Base-by-base conservation (phyloP, 2,329 filamentous ascomycete species). In the Ophiostoma quercus region DNA sequence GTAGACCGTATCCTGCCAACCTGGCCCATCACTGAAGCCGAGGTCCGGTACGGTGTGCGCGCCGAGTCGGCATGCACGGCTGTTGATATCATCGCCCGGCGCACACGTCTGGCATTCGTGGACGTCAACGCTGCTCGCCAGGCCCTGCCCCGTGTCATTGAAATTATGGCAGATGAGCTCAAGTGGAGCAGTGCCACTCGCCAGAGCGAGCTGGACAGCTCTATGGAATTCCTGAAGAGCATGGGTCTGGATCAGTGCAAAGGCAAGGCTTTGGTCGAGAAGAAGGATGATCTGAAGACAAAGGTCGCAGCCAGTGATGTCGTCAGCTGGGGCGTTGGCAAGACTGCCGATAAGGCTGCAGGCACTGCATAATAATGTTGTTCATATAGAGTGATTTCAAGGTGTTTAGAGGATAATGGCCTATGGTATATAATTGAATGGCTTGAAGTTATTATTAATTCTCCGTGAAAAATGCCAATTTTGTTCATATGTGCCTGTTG, bases 61-160 rank as follows among this genome's bases (percentile, higher is more conserved):
- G 90, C 96, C 79, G 94, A 97, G 81, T 96, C 96, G 76, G 94
- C 94, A 3, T 92, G 96, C 79, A 96, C 92, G 2, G 92, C 92
- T 1, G 90, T 94, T 19, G 94, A 97, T 77, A 90, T 97, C 14
- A 83, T 97, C 66, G 94, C 93, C 2, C 87, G 94, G 71, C 85
- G 94, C 72, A 97, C 91, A 57, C 85, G 94, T 70, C 81, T 97
- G 70, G 91, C 93, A 9, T 98, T 97, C 82, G 81, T 97, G 74
- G 97, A 97, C 77, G 93, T 93, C 5, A 92, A 97, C 79, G 94
- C 94, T 12, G 90, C 93, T 0, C 86, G 97, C 11, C 92, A 97
- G 80, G 90, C 92, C 1, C 84, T 97, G 65, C 94, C 94, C 5
- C 85, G 82, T 71, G 87, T 97, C 71, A 95, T 97, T 76, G 93